These are phyloP conservation scores for Lodderomyces oxycetoniae DNA, from an alignment of 1,139 yeast genomes.

Conservation along the genomic window DNA sequence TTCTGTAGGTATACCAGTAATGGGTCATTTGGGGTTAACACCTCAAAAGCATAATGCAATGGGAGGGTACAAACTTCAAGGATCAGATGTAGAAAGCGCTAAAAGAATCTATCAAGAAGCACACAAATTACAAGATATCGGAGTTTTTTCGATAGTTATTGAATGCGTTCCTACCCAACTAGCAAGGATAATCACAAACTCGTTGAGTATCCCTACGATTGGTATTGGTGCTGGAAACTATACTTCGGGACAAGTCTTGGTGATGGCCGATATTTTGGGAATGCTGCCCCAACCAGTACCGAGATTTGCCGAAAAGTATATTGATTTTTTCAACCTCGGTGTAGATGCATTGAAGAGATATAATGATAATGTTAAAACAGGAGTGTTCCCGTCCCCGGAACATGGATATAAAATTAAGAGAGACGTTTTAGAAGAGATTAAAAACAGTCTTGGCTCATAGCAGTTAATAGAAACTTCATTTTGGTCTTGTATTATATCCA, in stretches of 20 bases:
- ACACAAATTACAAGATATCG: slow-evolving; percentile 63
- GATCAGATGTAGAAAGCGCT: slow-evolving; percentile 55
- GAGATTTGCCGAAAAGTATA: slow-evolving; percentile 74
- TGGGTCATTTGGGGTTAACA: slow-evolving; percentile 90
- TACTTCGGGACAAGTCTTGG: slow-evolving; percentile 88
- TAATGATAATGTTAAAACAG: slow-evolving; percentile 50
- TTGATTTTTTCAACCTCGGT: slow-evolving; percentile 47
- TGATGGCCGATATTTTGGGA: slow-evolving; percentile 79
- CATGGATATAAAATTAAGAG: slow-evolving; percentile 73
- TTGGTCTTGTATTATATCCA: too few species aligned
- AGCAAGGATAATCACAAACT: slow-evolving; percentile 60
- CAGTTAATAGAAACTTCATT: slow-evolving; percentile 42
- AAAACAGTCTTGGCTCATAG: slow-evolving; percentile 22
- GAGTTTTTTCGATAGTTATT: slow-evolving; percentile 69
- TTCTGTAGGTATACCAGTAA: slow-evolving; percentile 75
- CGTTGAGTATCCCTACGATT: slow-evolving; percentile 70
- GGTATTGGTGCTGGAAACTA: slow-evolving; percentile 93
- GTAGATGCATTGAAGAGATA: slow-evolving; percentile 52
- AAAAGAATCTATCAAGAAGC: slow-evolving; percentile 64
- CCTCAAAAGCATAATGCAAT: slow-evolving; percentile 79
- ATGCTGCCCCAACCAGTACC: slow-evolving; percentile 52
- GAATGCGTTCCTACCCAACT: slow-evolving; percentile 84
- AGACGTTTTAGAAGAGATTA: slow-evolving; percentile 55
- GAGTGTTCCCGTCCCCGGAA: slow-evolving; percentile 55
- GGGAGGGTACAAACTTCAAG: slow-evolving; percentile 90